Conservation (phyloP, 139 green algal species). For the Edaphochlamys debaryana region DNA sequence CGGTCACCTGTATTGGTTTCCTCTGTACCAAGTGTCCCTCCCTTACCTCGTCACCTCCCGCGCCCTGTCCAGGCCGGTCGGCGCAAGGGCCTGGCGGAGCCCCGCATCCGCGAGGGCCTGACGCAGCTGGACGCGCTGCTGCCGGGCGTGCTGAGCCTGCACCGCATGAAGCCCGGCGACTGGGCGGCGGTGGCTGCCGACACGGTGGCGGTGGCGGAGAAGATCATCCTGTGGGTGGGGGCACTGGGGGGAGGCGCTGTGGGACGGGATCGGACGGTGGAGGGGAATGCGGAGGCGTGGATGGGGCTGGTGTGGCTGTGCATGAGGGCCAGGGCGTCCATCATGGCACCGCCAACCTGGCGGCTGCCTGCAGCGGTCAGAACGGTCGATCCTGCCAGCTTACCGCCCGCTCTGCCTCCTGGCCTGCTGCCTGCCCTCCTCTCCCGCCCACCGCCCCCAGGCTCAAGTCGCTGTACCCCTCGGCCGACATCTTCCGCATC, state of each 20-base stretch:
- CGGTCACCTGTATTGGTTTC: background rate
- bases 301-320: too few relatives aligned
- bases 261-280: too few relatives aligned
- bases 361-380: too few relatives aligned
- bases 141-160: slow-evolving; percentile 50
- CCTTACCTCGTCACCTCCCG: background rate
- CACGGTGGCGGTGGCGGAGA: slow-evolving; percentile 19
- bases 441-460: background rate
- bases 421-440: background rate
- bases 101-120: background rate
- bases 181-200: slow-evolving; percentile 39
- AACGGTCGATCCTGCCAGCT: too few relatives aligned
- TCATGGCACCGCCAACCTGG: background rate
- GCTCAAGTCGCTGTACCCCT: slow-evolving; percentile 31
- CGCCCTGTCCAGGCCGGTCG: slow-evolving; percentile 27
- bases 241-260: too few relatives aligned
- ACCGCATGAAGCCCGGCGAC: slow-evolving; percentile 48
- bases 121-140: slow-evolving; percentile 36
- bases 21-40: background rate
- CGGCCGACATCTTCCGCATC: slow-evolving; percentile 35
- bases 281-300: too few relatives aligned
- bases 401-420: background rate
- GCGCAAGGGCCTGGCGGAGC: slow-evolving; percentile 7
- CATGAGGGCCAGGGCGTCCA: too few relatives aligned
- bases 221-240: slow-evolving; percentile 37